Conservation (phyloP, 2,329 filamentous ascomycete genomes). For the Aspergillus novofumigatus region DNA sequence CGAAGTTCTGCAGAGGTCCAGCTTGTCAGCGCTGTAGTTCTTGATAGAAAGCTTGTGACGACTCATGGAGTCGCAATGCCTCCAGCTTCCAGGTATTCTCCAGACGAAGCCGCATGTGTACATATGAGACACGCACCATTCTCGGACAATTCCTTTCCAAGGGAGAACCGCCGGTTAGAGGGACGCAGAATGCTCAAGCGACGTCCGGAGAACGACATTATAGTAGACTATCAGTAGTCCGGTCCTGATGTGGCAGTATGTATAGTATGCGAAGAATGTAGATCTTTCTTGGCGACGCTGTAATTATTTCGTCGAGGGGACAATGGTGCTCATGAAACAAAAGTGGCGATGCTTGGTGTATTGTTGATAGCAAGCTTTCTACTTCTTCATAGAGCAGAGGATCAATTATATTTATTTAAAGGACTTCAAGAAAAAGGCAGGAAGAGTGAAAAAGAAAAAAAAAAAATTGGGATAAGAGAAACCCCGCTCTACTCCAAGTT, state of each 20-base stretch:
- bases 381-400: background rate
- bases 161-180: slow-evolving; percentile 38
- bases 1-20: slow-evolving; percentile 58
- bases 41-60: background rate
- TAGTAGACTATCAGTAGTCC: slow-evolving; percentile 5
- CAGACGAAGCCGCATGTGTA: background rate
- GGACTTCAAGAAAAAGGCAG: background rate
- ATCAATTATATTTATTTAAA: background rate
- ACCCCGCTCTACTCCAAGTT: background rate
- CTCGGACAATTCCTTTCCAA: slow-evolving; percentile 41
- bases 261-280: background rate
- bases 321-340: background rate
- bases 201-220: slow-evolving; percentile 46
- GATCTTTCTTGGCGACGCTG: background rate
- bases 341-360: background rate
- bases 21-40: slow-evolving; percentile 2
- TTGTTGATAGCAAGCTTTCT: background rate
- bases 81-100: background rate
- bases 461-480: background rate
- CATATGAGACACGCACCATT: slow-evolving; percentile 38
- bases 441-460: background rate
- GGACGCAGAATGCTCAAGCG: slow-evolving; percentile 42
- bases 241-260: background rate
- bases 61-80: background rate
- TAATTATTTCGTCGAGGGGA: background rate